Base-by-base conservation (phyloP, 2,329 filamentous ascomycete species). In the Claviceps purpurea region DNA sequence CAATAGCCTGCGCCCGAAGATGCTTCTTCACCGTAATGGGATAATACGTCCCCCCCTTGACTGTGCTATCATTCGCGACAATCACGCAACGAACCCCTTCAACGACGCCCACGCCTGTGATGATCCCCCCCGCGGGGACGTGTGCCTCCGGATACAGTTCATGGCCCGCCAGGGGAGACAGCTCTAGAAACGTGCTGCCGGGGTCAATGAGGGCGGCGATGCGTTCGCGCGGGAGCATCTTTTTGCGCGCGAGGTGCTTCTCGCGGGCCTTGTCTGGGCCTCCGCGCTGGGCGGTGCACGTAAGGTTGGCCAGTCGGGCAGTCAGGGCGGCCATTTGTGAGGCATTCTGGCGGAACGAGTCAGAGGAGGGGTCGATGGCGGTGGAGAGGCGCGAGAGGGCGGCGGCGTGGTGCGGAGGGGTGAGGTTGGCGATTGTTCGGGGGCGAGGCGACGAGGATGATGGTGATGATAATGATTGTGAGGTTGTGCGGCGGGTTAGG, bases 1-100 rank as follows among this genome's bases (percentile, higher is more conserved):
- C 91, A 57, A 97, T 86, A 30, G 86, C 83, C 68, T 98, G 93
- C 4, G 91, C 91, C 56, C 91, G 81, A 16, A 97, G 74, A 68
- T 97, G 93, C 75, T 98, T 98, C 74, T 96, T 96, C 54, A 97
- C 88, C 0, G 91, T 98, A 60, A 97, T 89, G 1, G 91, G 91
- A 64, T 91, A 97, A 70, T 98, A 98, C 1, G 91, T 95, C 24
- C 91, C 91, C 50, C 91, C 91, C 71, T 97, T 98, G 63, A 97
- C 91, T 18, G 91, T 96, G 71, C 88, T 94, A 66, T 96, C 91
- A 65, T 97, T 96, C 53, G 89, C 90, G 49, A 96, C 87, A 60
- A 97, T 87, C 72, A 96, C 85, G 67, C 91, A 97, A 42, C 83
- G 85, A 26, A 95, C 89, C 14, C 91, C 91, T 65, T 93, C 86